Base-by-base conservation (phyloP, 2,329 filamentous ascomycete genomes). In the Penicillium digitatum region DNA sequence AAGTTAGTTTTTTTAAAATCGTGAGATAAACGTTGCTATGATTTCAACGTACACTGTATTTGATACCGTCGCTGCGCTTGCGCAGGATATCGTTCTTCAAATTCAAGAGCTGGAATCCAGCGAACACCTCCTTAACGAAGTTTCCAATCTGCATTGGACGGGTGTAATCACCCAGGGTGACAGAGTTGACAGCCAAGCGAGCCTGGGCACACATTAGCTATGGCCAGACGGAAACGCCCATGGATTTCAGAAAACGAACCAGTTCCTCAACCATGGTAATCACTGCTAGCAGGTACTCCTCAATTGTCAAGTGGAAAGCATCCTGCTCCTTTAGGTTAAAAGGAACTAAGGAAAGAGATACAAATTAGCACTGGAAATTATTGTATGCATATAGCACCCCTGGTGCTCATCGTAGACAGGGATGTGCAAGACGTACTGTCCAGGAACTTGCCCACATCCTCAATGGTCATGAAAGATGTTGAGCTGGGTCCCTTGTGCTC, bases 31-130 rank as follows among this genome's bases (percentile, higher is more conserved):
- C 9, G 12, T 24, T 12, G 42, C 39, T n/a, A 7, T 20, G 10
- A 22, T 11, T 37, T 14, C 16, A 47, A 67, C 77, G 58, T 69
- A 81, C 79, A 66, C 88, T 87, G 71, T 99, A 99, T 80, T 99
- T 99, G 74, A 99, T 88, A 5, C 87, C 88, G 76, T 99, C 94
- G 53, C 90, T 90, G 59, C 90, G 83, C 77, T 91, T 90, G 56
- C 94, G 83, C 68, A 99, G 76, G 22, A 86, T 86, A 72, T 99
- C 94, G 68, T 99, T 99, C 81, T 97, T 97, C 64, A 99, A 80
- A 72, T 99, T 99, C 63, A 99, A 83, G 63, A 97, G 84, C 81
- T 97, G 94, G 77, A 99, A 99, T 16, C 93, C 94, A 3, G 92
- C 90, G 66, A 96, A 93, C 35, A 99, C 77, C 69, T 97, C 92